Conservation (phyloP, 495 filamentous ascomycete species). For the Hyaloscypha bicolor region DNA sequence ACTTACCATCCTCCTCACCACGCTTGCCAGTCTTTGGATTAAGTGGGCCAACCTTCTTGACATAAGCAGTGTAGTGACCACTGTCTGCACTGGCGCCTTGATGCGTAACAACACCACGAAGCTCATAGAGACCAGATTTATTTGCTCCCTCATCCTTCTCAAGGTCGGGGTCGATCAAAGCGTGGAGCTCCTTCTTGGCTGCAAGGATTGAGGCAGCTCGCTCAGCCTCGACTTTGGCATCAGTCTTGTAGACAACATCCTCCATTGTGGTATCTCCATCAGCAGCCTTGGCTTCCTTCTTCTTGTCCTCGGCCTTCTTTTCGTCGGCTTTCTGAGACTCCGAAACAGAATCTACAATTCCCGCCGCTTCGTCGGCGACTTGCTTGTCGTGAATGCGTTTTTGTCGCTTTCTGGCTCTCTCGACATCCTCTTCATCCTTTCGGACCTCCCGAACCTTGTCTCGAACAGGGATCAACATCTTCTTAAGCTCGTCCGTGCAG, state of each 20-base stretch:
- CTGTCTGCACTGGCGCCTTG: conserved; percentile 96
- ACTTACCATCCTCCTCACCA: conserved; percentile 83
- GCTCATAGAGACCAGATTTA: conserved; percentile 90
- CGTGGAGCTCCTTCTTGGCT: conserved; percentile 82
- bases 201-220: conserved; percentile 68
- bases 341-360: conserved; percentile 32
- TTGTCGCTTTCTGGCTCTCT: conserved; percentile 84
- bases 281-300: conserved; percentile 27
- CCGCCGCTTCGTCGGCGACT: conserved; percentile 50
- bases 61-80: conserved; percentile 95
- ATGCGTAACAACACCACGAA: conserved; percentile 94
- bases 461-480: conserved; percentile 81
- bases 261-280: conserved; percentile 69
- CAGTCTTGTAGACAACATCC: conserved; percentile 82
- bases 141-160: conserved; percentile 80
- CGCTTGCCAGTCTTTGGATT: conserved; percentile 70
- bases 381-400: conserved; percentile 70
- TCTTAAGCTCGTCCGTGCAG: conserved; percentile 85
- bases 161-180: conserved; percentile 70
- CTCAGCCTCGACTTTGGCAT: conserved; percentile 88
- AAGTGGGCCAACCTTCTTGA: conserved; percentile 79
- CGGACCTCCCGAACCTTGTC: conserved; percentile 95
- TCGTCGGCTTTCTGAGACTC: conserved; percentile 37
- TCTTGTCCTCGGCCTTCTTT: conserved; percentile 45
- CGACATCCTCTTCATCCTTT: conserved; percentile 90